These are phyloP conservation scores for Heterobasidion occidentale DNA, from an alignment of 1,284 basidiomycete species.

Conservation along the genomic window DNA sequence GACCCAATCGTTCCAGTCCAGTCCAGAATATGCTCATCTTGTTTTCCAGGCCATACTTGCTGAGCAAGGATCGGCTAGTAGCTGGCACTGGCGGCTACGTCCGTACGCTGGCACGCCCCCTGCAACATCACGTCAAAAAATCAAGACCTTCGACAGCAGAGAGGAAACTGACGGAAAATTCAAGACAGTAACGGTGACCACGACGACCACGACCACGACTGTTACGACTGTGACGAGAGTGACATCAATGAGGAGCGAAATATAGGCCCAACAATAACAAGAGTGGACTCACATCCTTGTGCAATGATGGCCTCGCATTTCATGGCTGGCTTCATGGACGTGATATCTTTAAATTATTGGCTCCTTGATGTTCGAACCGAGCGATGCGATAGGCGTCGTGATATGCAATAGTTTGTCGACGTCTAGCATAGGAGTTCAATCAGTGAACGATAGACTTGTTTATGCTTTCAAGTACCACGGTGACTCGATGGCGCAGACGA, in stretches of 20 bases:
- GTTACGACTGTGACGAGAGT: conserved; percentile 4
- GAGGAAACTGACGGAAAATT: neutral
- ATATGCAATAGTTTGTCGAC: too few relatives aligned
- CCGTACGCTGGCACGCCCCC: neutral
- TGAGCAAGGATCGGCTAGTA: neutral
- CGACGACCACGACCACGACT: conserved; percentile 3
- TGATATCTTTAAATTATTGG: too few relatives aligned
- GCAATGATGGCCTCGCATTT: too few relatives aligned
- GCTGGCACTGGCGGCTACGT: conserved; percentile 3
- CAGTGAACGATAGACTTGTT: too few relatives aligned
- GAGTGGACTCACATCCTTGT: too few relatives aligned
- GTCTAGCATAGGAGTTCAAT: too few relatives aligned
- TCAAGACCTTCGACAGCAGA: neutral
- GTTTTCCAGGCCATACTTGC: conserved; percentile 4
- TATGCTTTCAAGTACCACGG: too few relatives aligned
- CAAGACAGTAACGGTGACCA: conserved; percentile 1
- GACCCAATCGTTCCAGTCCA: neutral
- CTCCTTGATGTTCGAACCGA: too few relatives aligned
- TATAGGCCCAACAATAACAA: neutral
- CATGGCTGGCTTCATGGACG: too few relatives aligned
- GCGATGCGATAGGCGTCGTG: too few relatives aligned
- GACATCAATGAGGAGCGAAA: neutral
- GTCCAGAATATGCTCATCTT: neutral
- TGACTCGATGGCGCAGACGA: too few relatives aligned
- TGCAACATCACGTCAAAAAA: neutral